phyloP scores from a whole-genome alignment of 2,329 filamentous ascomycete species.

The Neodidymelliopsis sp. region DNA sequence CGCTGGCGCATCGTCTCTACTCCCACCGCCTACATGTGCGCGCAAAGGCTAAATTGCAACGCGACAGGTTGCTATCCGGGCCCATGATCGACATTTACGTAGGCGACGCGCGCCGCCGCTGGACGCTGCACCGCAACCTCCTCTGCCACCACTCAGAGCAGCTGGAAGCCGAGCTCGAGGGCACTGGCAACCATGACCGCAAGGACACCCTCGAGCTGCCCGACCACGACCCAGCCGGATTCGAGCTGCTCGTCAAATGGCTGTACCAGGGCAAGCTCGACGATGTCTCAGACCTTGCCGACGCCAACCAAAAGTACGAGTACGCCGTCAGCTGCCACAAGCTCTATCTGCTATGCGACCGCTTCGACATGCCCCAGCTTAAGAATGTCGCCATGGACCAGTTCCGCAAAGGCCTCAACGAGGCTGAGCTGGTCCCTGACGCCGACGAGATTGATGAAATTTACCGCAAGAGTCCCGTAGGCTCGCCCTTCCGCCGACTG shows the following conservation, averaged over 20 bases:
- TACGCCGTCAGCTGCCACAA: slow-evolving; percentile 63
- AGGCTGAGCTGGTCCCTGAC: slow-evolving; percentile 61
- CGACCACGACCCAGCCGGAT: slow-evolving; percentile 60
- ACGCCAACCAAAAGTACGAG: slow-evolving; percentile 60
- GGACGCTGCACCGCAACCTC: slow-evolving; percentile 61
- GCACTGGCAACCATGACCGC: slow-evolving; percentile 45
- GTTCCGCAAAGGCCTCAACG: slow-evolving; percentile 59
- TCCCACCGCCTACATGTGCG: slow-evolving; percentile 50
- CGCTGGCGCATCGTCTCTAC: slow-evolving; percentile 45
- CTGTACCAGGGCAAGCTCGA: slow-evolving; percentile 63
- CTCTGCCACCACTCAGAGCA: slow-evolving; percentile 61
- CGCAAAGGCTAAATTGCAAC: slow-evolving; percentile 55
- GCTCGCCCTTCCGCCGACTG: slow-evolving; percentile 58
- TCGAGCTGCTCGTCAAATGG: slow-evolving; percentile 64
- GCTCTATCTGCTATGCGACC: slow-evolving; percentile 61
- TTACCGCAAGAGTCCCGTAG: slow-evolving; percentile 55
- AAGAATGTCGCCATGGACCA: slow-evolving; percentile 64
- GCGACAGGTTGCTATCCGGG: slow-evolving; percentile 61
- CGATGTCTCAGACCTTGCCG: slow-evolving; percentile 55
- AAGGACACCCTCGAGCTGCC: slow-evolving; percentile 56
- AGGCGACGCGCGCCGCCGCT: slow-evolving; percentile 56
- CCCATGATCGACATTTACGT: slow-evolving; percentile 61
- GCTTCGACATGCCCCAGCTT: slow-evolving; percentile 58
- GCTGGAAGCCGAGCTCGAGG: slow-evolving; percentile 50
- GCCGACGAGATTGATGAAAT: slow-evolving; percentile 63